phyloP scores from a whole-genome alignment of 805 yeast genomes.

The Priceomyces medius region DNA sequence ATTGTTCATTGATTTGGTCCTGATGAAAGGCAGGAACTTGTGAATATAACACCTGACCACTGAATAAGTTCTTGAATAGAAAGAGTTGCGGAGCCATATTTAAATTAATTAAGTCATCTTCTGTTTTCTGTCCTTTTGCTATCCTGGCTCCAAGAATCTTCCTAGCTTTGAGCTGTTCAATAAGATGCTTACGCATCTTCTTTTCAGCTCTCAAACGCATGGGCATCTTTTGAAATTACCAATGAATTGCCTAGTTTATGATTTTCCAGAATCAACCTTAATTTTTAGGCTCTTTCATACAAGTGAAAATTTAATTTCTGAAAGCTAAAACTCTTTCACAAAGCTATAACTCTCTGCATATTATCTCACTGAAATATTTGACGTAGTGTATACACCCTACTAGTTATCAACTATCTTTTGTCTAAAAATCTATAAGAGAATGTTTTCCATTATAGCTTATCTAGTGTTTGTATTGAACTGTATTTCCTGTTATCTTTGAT shows the following conservation, averaged over 20 bases:
- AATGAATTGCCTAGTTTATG: background rate
- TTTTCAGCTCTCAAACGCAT: constrained; percentile 44
- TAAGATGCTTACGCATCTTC: constrained; percentile 46
- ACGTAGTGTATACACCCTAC: no score
- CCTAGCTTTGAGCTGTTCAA: constrained; percentile 45
- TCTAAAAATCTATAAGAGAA: no score
- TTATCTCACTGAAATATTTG: no score
- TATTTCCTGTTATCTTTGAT: no score
- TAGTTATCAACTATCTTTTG: no score
- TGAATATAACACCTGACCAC: constrained; percentile 87
- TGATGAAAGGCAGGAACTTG: constrained; percentile 70
- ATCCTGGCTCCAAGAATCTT: constrained; percentile 42
- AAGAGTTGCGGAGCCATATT: constrained; percentile 81
- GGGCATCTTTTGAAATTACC: constrained; percentile 24
- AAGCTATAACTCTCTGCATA: background rate
- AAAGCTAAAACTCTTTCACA: background rate
- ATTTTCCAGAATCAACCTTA: no score
- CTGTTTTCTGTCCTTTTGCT: constrained; percentile 38
- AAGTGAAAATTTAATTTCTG: background rate
- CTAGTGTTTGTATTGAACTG: no score
- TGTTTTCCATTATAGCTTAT: no score
- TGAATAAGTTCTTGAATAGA: constrained; percentile 78
- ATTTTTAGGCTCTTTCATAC: no score
- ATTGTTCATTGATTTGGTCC: constrained; percentile 66
- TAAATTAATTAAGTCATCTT: constrained; percentile 38